These are phyloP conservation scores for Magnolia officinalis DNA, from an alignment of 164 flowering plant species.

Conservation along the genomic window DNA sequence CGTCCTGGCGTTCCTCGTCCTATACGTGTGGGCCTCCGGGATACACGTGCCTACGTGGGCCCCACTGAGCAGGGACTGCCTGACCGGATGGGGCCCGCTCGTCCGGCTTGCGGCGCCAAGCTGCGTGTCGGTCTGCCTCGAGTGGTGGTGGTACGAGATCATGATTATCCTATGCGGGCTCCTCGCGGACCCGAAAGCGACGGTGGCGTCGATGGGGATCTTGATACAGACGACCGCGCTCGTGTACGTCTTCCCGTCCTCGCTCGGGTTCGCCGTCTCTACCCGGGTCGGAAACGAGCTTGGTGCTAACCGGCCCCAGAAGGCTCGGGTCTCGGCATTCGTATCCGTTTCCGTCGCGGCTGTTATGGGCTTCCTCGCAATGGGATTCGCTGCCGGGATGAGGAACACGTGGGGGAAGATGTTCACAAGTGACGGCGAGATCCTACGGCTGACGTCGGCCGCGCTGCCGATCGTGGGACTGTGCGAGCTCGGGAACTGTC, in stretches of 20 bases:
- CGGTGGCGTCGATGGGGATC: conserved; percentile 90
- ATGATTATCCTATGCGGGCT: conserved; percentile 85
- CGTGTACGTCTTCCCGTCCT: conserved; percentile 79
- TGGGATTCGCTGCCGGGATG: conserved; percentile 50
- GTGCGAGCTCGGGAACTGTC: conserved; percentile 95
- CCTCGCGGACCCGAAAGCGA: conserved; percentile 54
- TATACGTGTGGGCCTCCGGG: conserved; percentile 37
- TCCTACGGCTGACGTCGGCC: conserved; percentile 59
- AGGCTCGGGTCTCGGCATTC: conserved; percentile 51
- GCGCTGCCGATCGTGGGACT: conserved; percentile 83
- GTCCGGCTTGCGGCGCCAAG: conserved; percentile 72
- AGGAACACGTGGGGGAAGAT: conserved; percentile 60
- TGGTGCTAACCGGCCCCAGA: conserved; percentile 64
- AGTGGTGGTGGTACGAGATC: conserved; percentile 99
- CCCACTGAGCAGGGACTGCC: conserved; percentile 50
- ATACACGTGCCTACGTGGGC: conserved; percentile 53
- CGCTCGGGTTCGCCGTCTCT: conserved; percentile 80
- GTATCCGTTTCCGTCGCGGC: conserved; percentile 51
- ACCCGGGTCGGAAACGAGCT: conserved; percentile 94
- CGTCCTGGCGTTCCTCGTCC: conserved; percentile 32
- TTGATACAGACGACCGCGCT: conserved; percentile 84
- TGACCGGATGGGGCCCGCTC: conserved; percentile 72
- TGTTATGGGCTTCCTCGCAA: conserved; percentile 61
- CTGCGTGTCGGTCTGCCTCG: conserved; percentile 86
- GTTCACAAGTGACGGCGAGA: conserved; percentile 56